Evolutionary conservation across 1,284 basidiomycete genomes (phyloP).

Genomic region (Puccinia novopanici): DNA sequence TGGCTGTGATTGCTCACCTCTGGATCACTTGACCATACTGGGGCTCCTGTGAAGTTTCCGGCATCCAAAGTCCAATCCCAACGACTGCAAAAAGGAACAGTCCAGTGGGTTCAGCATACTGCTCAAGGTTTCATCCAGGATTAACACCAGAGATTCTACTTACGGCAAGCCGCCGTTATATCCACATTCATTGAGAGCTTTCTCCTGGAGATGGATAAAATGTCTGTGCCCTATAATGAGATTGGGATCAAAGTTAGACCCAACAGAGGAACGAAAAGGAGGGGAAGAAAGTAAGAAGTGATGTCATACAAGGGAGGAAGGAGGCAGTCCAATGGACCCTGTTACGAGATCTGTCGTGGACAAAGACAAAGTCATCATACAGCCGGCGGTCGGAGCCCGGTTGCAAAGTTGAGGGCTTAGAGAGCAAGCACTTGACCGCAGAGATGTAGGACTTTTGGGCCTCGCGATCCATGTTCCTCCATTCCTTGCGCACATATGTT

Average conservation of each 20-base stretch:
- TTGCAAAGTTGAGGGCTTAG: conserved; percentile 22
- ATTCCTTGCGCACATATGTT: conserved; percentile 39
- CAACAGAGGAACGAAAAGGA: neutral
- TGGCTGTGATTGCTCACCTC: conserved; percentile 9
- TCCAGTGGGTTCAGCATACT: neutral
- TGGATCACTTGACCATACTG: conserved; percentile 43
- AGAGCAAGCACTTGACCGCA: conserved; percentile 36
- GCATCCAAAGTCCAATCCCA: conserved; percentile 45
- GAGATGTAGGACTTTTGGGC: conserved; percentile 25
- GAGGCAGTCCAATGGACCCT: conserved; percentile 34
- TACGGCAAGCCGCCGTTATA: conserved; percentile 36
- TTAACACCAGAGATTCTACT: neutral
- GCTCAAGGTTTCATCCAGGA: neutral
- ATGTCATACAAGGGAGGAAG: conserved; percentile 37
- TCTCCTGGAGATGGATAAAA: conserved; percentile 50
- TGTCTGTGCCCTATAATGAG: conserved; percentile 43
- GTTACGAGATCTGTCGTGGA: conserved; percentile 34
- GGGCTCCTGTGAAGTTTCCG: conserved; percentile 12
- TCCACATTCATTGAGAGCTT: conserved; percentile 32
- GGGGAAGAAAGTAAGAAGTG: no score
- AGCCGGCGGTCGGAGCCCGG: neutral
- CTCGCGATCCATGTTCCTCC: conserved; percentile 30
- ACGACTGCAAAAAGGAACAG: conserved; percentile 11
- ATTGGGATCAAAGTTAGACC: neutral
- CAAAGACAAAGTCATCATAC: conserved; percentile 46